phyloP scores from a whole-genome alignment of 1,139 yeast species.

The Williopsis jadinii region DNA sequence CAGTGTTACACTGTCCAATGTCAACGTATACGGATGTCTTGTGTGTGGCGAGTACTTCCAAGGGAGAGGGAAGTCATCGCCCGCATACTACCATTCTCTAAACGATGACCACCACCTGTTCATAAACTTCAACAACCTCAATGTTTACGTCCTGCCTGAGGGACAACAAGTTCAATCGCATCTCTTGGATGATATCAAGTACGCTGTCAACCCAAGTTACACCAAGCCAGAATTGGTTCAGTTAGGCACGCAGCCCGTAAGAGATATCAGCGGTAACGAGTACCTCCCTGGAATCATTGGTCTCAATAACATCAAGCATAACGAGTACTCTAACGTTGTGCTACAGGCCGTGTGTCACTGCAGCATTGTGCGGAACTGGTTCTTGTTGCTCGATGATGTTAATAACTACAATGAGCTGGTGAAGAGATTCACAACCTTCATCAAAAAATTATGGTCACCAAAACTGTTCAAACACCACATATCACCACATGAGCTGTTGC shows the following conservation, averaged over 20 bases:
- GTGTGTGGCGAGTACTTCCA: conserved; percentile 69
- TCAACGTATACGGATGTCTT: conserved; percentile 65
- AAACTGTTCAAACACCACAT: conserved; percentile 51
- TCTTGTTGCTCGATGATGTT: conserved; percentile 29
- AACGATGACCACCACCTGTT: conserved; percentile 57
- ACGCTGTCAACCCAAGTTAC: conserved; percentile 48
- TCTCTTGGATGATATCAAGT: conserved; percentile 44
- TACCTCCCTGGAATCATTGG: conserved; percentile 65
- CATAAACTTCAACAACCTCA: conserved; percentile 43
- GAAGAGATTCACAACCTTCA: conserved; percentile 35
- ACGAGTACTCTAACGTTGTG: conserved; percentile 50
- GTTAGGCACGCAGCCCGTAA: conserved; percentile 25
- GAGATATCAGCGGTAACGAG: conserved; percentile 36
- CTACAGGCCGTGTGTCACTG: conserved; percentile 54
- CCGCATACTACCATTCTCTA: conserved; percentile 64
- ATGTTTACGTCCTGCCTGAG: conserved; percentile 58
- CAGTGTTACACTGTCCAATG: conserved; percentile 50
- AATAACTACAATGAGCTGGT: conserved; percentile 24
- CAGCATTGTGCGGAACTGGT: conserved; percentile 42
- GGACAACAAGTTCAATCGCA: conserved; percentile 24
- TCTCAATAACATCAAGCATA: conserved; percentile 43
- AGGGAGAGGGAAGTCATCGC: conserved; percentile 57
- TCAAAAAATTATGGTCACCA: conserved; percentile 60
- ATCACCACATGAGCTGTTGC: conserved; percentile 61
- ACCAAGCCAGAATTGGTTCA: conserved; percentile 26